Evolutionary conservation across 345 rosid genomes (phyloP), one percentile per base, ranked within the genome.

Genomic region (Arabis alpina): DNA sequence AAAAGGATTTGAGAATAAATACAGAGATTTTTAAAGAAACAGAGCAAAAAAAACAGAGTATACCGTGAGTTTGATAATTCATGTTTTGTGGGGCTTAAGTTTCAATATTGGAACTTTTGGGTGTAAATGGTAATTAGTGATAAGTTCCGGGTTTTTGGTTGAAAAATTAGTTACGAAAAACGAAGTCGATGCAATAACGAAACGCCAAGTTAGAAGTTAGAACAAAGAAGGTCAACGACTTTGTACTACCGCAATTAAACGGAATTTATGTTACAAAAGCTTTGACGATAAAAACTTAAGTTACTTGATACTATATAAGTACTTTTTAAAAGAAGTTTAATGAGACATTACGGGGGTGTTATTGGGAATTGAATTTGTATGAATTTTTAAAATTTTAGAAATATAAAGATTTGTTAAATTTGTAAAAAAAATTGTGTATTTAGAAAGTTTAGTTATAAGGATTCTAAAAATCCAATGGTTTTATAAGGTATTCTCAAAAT

Each of bases 21-120:
- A 14, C 39, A 59, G 61, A 67, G 57, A 36, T 36, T 59, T 52
- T 66, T 2, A 50, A 13, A 32, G 66, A 73, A 73, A 58, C 77
- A 73, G 60, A 57, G 72, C 67, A 49, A 56, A 64, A 64, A 32
- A 59, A 64, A 65, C 23, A 19, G 23, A 19, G 23, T 19, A 19
- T 19, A 19, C 23, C 23, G 23, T 19, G 23, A 64, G 66, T 27
- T 47, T 50, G 16, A 8, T 55, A 43, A 25, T 55, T 39, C 42
- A 72, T 23, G 47, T 54, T 44, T 45, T 25, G 50, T 14, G 70
- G 69, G 64, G 6, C 15, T 72, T 45, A 1, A 8, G 4, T 53
- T 10, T 71, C 44, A 2, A 5, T 48, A 45, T 57, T 0, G 2
- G 59, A 15, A 50, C 6, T 19, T 50, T 73, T 30, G 19, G 61